Conservation (phyloP, 1,284 basidiomycete genomes). For the Anthracocystis panici-leucophaei region DNA sequence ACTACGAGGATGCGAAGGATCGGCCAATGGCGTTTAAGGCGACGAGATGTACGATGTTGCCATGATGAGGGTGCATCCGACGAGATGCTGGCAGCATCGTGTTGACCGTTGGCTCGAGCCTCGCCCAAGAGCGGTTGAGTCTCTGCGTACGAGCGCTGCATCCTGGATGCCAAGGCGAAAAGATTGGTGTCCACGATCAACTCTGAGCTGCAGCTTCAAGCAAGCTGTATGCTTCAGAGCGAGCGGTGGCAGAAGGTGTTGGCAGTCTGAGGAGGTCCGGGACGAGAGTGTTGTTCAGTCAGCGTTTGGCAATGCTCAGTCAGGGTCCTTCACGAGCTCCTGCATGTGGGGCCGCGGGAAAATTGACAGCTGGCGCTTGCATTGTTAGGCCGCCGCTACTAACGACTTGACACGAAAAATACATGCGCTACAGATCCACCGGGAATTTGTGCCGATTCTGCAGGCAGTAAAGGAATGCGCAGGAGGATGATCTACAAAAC, state of each 20-base stretch:
- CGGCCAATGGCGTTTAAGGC: conserved; percentile 25
- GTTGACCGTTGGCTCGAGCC: not conserved
- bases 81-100: conserved; percentile 13
- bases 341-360: conserved; percentile 14
- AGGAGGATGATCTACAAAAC: conserved; percentile 4
- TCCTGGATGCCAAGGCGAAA: not conserved
- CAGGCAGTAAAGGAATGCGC: not conserved
- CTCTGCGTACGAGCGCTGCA: conserved; percentile 29
- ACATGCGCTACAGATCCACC: not conserved
- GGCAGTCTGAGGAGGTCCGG: not conserved
- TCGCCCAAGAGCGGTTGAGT: conserved; percentile 26
- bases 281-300: not conserved
- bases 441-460: not conserved
- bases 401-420: not conserved
- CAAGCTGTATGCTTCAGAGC: too few relatives aligned
- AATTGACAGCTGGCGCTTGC: not conserved
- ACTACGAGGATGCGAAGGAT: conserved; percentile 37
- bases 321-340: conserved; percentile 11
- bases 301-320: conserved; percentile 7
- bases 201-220: not conserved
- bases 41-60: not conserved
- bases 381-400: not conserved
- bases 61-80: conserved; percentile 2
- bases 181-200: not conserved
- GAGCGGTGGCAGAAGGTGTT: not conserved